A percentile compares a stretch with the other conserved stretches of the same genome.
These are phyloP conservation scores for Ceratocystis harringtonii DNA, from an alignment of 2,329 filamentous ascomycete species.

Conservation along the genomic window DNA sequence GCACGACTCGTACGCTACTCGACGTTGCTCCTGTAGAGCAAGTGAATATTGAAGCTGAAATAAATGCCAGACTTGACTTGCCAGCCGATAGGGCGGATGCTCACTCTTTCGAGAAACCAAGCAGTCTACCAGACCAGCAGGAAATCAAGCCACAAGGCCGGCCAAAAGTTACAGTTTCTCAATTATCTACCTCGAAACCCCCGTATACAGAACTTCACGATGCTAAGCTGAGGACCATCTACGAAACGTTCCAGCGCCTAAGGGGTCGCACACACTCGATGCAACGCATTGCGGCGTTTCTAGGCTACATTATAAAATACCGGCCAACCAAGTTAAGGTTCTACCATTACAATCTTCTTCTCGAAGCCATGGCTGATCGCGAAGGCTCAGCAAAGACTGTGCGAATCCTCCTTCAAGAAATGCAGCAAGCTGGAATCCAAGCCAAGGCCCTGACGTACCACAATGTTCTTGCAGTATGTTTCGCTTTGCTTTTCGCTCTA, in stretches of 20 bases:
- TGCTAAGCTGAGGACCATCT: constrained; percentile 27
- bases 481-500: not conserved
- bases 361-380: constrained; percentile 53
- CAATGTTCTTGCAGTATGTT: constrained; percentile 48
- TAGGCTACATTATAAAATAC: constrained; percentile 43
- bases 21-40: not conserved
- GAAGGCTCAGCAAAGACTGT: constrained; percentile 54
- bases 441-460: constrained; percentile 55
- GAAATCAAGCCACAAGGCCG: not conserved
- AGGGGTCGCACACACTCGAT: constrained; percentile 22
- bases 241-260: constrained; percentile 33
- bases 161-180: constrained; percentile 13
- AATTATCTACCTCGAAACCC: constrained; percentile 1
- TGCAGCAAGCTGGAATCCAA: constrained; percentile 46
- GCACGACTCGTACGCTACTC: not conserved
- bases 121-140: not conserved
- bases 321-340: constrained; percentile 39
- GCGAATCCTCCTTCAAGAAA: constrained; percentile 51
- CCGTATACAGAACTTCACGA: constrained; percentile 21
- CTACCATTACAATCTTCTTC: constrained; percentile 57
- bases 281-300: constrained; percentile 24
- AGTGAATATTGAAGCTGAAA: not conserved
- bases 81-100: not conserved
- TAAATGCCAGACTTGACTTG: not conserved
- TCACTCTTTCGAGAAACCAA: not conserved